Evolutionary conservation across 1,284 basidiomycete species (phyloP), one percentile per base, ranked within the genome.

Genomic region (Ganoderma multipileum): DNA sequence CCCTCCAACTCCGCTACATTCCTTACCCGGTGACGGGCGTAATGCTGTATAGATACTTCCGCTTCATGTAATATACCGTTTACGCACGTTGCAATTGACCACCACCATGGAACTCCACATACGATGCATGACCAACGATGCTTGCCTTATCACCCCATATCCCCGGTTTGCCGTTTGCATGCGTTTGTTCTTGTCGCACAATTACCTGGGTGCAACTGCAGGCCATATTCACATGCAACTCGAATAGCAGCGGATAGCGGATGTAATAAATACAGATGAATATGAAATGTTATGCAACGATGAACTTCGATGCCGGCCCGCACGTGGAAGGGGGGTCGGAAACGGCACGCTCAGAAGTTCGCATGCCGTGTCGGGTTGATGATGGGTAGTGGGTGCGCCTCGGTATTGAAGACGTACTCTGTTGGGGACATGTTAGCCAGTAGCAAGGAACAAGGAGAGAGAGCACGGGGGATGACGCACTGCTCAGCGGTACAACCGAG

Each of bases 391-490:
- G 90, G 90, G 76, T 92, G 91, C 12, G 89, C 91, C 89, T 97
- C 96, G 3, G 97, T 98, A 77, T 98, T 98, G 81, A 98, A 93
- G n/a, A 98, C 95, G 79, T 94, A 93, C 78, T 91, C 94, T 95
- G 69, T 20, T 64, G 58, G 14, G 30, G 3, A 41, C 23, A 42
- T 3, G 58, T 54, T 42, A 59, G 18, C 30, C 14, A 36, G 54
- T 42, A 59, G 18, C 30, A 16, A 36, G 54, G 65, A 14, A 38
- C 28, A 6, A 20, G 30, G 55, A 61, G 39, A 44, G 47, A 42
- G 30, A 23, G 38, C 33, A 33, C 33, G 4, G 20, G 16, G 18
- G 38, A n/a, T 7, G 20, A 85, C 91, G 79, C 74, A 94, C 93
- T 83, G 71, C 90, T 87, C 69, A 98, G 79, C 14, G 95, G 90